Base-by-base conservation (phyloP, 192 early-diverging fungal species). In the Backusella tarrabulga region DNA sequence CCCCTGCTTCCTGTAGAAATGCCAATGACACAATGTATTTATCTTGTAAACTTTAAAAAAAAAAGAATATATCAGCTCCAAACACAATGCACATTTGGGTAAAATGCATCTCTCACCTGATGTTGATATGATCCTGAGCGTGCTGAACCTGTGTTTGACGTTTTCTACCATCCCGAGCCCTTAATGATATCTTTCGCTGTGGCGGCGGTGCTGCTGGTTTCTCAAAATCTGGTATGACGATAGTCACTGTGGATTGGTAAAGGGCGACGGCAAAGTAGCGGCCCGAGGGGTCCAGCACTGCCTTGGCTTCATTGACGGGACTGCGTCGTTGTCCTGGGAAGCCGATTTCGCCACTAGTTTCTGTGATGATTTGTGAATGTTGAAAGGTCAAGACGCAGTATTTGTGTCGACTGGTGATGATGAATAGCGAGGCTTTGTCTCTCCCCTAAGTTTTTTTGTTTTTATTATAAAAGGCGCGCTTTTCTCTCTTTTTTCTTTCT, bases 361-460 rank as follows among this genome's bases (percentile, higher is more conserved):
- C 94, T 0, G 95, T 95, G 6, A 87, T 29, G 15, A 83, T 69
- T 68, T 83, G 76, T 40, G 75, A 73, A 52, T 1, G 84, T 75
- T 75, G 92, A 90, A 81, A 91, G 94, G n/a, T 88, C 86, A 6
- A 97, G 81, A 95, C 84, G 1, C 89, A 86, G 79, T 91, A 92
- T 69, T 95, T 87, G 80, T 88, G 85, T 42, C 86, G 85, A 26
- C 90, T 89, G 15, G 94, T 94, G 21, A 88, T 81, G 11, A 96
- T 69, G 68, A 97, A 80, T 23, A 96, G 75, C 17, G 89, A 80
- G 40, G 91, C 93, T 17, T 90, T 94, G 1, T 77, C 54, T 9
- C 83, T 82, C 2, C 78, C 81, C 92, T 92, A 77, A 52, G 14
- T 54, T 56, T 23, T 54, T 21, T 8, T 21, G 2, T 54, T 8